These are phyloP conservation scores for Lizonia empirigonia DNA, from an alignment of 2,329 filamentous ascomycete species.

Conservation along the genomic window DNA sequence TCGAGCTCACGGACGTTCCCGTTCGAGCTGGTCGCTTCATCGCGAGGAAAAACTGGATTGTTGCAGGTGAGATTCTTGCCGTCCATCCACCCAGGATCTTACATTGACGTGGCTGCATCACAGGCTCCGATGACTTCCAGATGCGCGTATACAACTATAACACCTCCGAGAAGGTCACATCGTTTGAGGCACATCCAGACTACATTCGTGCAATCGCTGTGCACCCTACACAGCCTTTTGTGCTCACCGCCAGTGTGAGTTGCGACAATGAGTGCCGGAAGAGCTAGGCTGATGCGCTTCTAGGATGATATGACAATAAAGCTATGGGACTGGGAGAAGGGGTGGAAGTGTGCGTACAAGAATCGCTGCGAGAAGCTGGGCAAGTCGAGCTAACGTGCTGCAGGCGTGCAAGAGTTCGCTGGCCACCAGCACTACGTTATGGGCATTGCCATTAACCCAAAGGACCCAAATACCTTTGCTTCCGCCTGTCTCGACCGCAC, in stretches of 20 bases:
- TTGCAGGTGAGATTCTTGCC: constrained; percentile 67
- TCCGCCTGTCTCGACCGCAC: constrained; percentile 95
- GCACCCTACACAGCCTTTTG: constrained; percentile 93
- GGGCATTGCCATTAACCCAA: constrained; percentile 95
- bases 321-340: constrained; percentile 98
- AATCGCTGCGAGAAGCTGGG: no score
- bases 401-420: constrained; percentile 84
- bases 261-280: background rate
- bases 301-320: constrained; percentile 67
- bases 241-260: constrained; percentile 79
- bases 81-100: background rate
- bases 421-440: constrained; percentile 97
- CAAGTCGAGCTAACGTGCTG: constrained; percentile 30
- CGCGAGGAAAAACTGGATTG: constrained; percentile 98
- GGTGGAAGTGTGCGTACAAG: constrained; percentile 76
- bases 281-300: constrained; percentile 26
- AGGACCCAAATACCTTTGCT: constrained; percentile 78
- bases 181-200: constrained; percentile 96
- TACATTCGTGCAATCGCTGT: constrained; percentile 97
- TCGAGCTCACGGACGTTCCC: constrained; percentile 97
- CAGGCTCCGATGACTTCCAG: constrained; percentile 81
- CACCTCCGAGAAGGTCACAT: constrained; percentile 96
- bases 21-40: constrained; percentile 96
- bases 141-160: constrained; percentile 93
- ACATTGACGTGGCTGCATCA: constrained; percentile 28